These are phyloP conservation scores for Microbotryum lychnidis-dioicae DNA, from an alignment of 1,284 basidiomycete genomes.

Conservation along the genomic window DNA sequence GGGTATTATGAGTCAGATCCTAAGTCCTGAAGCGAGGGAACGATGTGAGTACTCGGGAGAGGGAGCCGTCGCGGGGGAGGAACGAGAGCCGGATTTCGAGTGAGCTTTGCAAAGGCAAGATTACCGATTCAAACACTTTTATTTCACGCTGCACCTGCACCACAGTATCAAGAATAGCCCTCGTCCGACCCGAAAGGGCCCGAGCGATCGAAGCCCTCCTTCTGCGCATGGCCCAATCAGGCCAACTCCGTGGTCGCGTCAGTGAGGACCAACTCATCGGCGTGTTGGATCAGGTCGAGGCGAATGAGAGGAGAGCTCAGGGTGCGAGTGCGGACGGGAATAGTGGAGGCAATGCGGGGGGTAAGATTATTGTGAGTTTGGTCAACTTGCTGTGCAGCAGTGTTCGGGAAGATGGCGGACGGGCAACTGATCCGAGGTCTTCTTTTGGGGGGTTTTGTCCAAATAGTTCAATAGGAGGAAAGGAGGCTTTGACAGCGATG, in stretches of 20 bases:
- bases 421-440: too few species aligned
- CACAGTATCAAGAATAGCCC: constrained; percentile 77
- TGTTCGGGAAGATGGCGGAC: too few species aligned
- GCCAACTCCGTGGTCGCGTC: constrained; percentile 79
- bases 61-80: too few species aligned
- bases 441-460: too few species aligned
- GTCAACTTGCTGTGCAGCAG: too few species aligned
- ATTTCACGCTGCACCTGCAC: not conserved
- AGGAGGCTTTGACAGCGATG: too few species aligned
- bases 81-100: too few species aligned
- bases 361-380: too few species aligned
- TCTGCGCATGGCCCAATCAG: constrained; percentile 80
- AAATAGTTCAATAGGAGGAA: too few species aligned
- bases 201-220: constrained; percentile 78
- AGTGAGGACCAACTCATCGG: constrained; percentile 83
- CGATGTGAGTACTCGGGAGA: constrained; percentile 56
- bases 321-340: too few species aligned
- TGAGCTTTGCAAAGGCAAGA: too few species aligned
- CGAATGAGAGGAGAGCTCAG: constrained; percentile 24
- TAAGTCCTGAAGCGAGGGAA: constrained; percentile 80
- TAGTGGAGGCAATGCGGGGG: too few species aligned
- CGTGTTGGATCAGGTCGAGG: constrained; percentile 75
- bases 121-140: not conserved
- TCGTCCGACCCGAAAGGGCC: constrained; percentile 83
- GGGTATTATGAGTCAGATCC: constrained; percentile 70